phyloP scores from a whole-genome alignment of 805 yeast species.

The Deakozyma indianensis region DNA sequence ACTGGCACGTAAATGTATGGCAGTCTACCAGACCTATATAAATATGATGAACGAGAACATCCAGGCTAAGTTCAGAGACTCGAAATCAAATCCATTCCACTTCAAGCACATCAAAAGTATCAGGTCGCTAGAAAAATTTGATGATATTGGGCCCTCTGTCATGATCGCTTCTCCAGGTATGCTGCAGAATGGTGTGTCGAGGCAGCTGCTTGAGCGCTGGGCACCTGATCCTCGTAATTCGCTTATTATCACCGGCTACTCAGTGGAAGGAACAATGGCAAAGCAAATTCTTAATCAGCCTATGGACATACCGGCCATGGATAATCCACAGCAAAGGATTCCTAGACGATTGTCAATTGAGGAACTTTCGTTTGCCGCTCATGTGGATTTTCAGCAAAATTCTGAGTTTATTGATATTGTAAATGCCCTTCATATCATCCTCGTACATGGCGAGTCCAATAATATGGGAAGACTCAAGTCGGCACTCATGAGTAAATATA shows the following conservation, averaged over 20 bases:
- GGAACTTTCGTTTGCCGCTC: slow-evolving; percentile 98
- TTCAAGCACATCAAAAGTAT: slow-evolving; percentile 75
- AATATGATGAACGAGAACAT: slow-evolving; percentile 95
- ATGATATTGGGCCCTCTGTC: slow-evolving; percentile 91
- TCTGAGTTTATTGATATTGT: slow-evolving; percentile 80
- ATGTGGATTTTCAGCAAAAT: slow-evolving; percentile 91
- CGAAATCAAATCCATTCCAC: slow-evolving; percentile 77
- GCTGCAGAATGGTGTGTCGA: slow-evolving; percentile 90
- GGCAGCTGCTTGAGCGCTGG: slow-evolving; percentile 89
- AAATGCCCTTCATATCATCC: slow-evolving; percentile 68
- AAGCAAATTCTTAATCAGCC: slow-evolving; percentile 82
- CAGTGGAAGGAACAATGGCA: slow-evolving; percentile 98
- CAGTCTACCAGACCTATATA: slow-evolving; percentile 91
- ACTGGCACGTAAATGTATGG: slow-evolving; percentile 90
- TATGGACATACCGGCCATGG: slow-evolving; percentile 66
- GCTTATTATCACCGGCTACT: slow-evolving; percentile 85
- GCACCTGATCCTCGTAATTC: slow-evolving; percentile 91
- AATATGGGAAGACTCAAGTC: slow-evolving; percentile 98
- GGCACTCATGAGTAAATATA: slow-evolving; percentile 77
- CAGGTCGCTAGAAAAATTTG: slow-evolving; percentile 66
- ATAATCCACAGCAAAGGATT: slow-evolving; percentile 67
- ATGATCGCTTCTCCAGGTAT: slow-evolving; percentile 97
- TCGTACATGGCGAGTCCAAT: slow-evolving; percentile 94
- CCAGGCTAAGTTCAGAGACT: slow-evolving; percentile 57
- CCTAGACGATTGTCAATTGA: slow-evolving; percentile 82